Percentiles rank a stretch among this genome's conserved stretches.
phyloP scores from a whole-genome alignment of 2,329 filamentous ascomycete species.

The Sarocladiaceae sp. region DNA sequence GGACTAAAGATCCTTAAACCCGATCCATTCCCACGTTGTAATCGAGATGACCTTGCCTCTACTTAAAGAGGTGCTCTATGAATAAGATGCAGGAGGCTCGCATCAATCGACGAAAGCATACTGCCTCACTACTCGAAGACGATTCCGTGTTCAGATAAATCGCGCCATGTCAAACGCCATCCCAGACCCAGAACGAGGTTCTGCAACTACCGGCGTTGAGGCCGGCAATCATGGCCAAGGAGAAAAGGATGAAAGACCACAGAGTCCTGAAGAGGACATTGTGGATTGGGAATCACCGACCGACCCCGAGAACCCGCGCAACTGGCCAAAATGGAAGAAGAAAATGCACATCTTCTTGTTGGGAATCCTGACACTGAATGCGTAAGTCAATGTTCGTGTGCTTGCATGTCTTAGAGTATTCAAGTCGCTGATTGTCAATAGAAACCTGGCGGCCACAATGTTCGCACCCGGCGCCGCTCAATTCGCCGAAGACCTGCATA shows the following conservation, averaged over 20 bases:
- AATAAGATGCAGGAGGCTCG: too few species aligned
- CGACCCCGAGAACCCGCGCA: constrained; percentile 62
- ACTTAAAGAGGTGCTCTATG: too few species aligned
- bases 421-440: constrained; percentile 12
- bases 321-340: constrained; percentile 66
- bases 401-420: too few species aligned
- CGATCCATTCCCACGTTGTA: not conserved
- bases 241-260: not conserved
- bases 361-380: constrained; percentile 37
- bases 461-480: constrained; percentile 46
- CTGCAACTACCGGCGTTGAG: not conserved
- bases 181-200: not conserved
- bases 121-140: too few species aligned
- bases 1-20: not conserved
- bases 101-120: too few species aligned
- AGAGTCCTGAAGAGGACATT: not conserved
- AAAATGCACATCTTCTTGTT: constrained; percentile 41
- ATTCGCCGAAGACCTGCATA: constrained; percentile 38
- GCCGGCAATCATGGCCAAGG: not conserved
- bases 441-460: constrained; percentile 19
- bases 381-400: not conserved
- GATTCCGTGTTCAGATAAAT: too few species aligned
- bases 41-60: too few species aligned
- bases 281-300: constrained; percentile 63
- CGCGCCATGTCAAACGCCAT: not conserved